These are phyloP conservation scores for Lactarius vividus DNA, from an alignment of 768 basidiomycete genomes.

Conservation along the genomic window DNA sequence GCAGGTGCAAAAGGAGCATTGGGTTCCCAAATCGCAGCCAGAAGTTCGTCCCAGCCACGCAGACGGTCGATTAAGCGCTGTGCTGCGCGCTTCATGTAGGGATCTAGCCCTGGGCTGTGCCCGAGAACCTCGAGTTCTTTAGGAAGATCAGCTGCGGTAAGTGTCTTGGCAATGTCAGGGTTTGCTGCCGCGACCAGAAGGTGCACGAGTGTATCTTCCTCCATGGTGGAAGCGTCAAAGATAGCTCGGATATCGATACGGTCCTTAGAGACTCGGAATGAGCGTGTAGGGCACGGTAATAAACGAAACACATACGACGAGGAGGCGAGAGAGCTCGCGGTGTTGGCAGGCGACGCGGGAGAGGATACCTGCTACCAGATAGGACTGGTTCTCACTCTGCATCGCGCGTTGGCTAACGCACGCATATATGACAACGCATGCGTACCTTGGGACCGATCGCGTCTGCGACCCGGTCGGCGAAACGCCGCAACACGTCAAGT, in stretches of 20 bases:
- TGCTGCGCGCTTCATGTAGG: constrained; percentile 44
- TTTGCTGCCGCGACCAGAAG: constrained; percentile 68
- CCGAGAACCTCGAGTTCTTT: constrained; percentile 41
- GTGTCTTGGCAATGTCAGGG: constrained; percentile 55
- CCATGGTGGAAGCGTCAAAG: constrained; percentile 53
- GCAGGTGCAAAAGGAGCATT: constrained; percentile 50
- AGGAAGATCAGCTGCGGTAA: constrained; percentile 45
- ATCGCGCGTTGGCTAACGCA: not conserved
- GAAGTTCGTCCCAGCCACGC: constrained; percentile 56
- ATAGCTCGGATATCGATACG: constrained; percentile 52
- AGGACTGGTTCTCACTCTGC: constrained; percentile 55
- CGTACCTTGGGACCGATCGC: constrained; percentile 58
- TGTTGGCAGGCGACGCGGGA: constrained; percentile 65
- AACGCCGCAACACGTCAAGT: constrained; percentile 47
- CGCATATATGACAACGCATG: constrained; percentile 22
- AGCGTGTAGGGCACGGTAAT: not conserved
- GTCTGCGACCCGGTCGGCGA: constrained; percentile 55
- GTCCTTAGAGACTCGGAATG: constrained; percentile 41
- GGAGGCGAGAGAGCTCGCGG: constrained; percentile 41
- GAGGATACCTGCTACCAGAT: constrained; percentile 59
- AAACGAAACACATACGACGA: constrained; percentile 46
- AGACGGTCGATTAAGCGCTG: constrained; percentile 50
- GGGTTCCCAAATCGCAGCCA: constrained; percentile 56
- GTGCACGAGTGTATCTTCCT: constrained; percentile 52
- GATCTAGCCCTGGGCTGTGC: constrained; percentile 39